A percentile compares a stretch with the other conserved stretches of the same genome.
phyloP scores from a whole-genome alignment of 441 rosid species.

The Brassica hybrid region DNA sequence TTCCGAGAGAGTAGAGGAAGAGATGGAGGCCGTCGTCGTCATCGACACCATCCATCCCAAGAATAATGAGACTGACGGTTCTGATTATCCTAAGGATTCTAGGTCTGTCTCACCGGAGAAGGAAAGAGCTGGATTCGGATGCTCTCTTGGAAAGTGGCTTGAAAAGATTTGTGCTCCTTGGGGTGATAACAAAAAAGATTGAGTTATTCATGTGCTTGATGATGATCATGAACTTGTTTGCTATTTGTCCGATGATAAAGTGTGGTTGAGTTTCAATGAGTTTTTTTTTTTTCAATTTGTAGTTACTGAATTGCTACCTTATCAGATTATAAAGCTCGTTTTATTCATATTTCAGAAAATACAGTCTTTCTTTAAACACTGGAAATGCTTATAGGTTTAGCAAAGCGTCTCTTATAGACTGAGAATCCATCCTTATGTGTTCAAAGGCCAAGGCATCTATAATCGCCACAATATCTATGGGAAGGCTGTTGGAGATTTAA shows the following conservation, averaged over 20 bases:
- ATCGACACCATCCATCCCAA: constrained; percentile 23
- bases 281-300: constrained; percentile 8
- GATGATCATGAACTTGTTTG: constrained; percentile 19
- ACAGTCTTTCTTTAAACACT: neutral
- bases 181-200: constrained; percentile 39
- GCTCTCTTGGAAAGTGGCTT: constrained; percentile 50
- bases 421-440: neutral
- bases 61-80: constrained; percentile 40
- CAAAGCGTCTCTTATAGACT: neutral
- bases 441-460: neutral
- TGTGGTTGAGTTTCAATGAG: neutral
- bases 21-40: constrained; percentile 30
- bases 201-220: neutral
- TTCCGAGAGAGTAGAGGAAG: constrained; percentile 40
- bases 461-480: neutral
- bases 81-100: constrained; percentile 14
- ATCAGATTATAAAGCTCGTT: neutral
- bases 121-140: constrained; percentile 51
- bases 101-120: constrained; percentile 38
- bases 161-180: constrained; percentile 57
- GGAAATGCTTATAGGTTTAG: neutral
- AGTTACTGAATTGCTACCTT: constrained; percentile 4
- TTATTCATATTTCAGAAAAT: neutral
- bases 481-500: neutral
- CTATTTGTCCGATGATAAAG: neutral